phyloP scores from a whole-genome alignment of 768 basidiomycete species.

The Kwoniella dejecticola region DNA sequence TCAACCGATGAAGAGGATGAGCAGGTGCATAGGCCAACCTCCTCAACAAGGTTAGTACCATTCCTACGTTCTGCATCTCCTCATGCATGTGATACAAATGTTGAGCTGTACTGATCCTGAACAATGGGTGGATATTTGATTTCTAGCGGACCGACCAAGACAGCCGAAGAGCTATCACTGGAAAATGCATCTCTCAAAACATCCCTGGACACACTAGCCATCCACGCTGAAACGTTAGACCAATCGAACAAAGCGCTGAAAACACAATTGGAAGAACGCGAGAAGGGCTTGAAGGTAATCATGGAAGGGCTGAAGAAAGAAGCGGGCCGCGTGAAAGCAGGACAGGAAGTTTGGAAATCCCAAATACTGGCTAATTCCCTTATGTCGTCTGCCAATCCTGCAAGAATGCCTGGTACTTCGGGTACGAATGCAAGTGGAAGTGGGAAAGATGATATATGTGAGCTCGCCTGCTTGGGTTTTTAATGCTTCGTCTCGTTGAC shows the following conservation, averaged over 20 bases:
- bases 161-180: slow-evolving; percentile 50
- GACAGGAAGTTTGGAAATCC: slow-evolving; percentile 16
- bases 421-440: too few species aligned
- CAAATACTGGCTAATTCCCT: slow-evolving; percentile 7
- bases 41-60: neutral
- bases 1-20: slow-evolving; percentile 17
- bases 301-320: slow-evolving; percentile 44
- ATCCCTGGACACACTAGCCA: slow-evolving; percentile 49
- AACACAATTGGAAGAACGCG: slow-evolving; percentile 34
- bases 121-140: neutral
- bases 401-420: neutral
- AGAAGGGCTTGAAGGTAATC: slow-evolving; percentile 42
- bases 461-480: neutral
- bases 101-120: too few species aligned
- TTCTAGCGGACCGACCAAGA: slow-evolving; percentile 32
- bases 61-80: neutral
- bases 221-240: slow-evolving; percentile 42
- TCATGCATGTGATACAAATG: too few species aligned
- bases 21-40: neutral
- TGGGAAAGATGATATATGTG: neutral
- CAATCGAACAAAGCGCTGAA: slow-evolving; percentile 33
- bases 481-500: neutral
- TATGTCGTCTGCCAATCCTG: neutral
- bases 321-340: slow-evolving; percentile 28
- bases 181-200: slow-evolving; percentile 50